Base-by-base conservation (phyloP, 345 rosid genomes). In the Zanthoxylum bungeanum region DNA sequence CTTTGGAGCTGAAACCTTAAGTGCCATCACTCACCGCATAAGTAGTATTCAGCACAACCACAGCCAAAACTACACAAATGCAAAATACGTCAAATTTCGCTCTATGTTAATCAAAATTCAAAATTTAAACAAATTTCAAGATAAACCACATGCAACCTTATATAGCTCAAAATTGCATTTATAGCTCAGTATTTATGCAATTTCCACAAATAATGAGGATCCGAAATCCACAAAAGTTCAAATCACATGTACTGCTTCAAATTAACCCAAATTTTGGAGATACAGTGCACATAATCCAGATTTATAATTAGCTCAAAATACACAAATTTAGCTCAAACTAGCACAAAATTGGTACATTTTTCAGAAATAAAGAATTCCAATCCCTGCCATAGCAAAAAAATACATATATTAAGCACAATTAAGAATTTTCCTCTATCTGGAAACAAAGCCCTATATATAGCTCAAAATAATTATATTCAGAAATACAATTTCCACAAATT, bases 21-120 rank as follows among this genome's bases (percentile, higher is more conserved):
- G 92, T 40, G 93, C 97, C 98, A 93, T 91, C 71, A 73, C 75
- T 86, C 84, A 77, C 28, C 63, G 36, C 81, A 82, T 78, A 58
- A 74, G 83, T 76, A 42, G 60, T 24, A 66, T 77, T 71, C 72
- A 62, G 53, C 53, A 30, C 44, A 69, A 40, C 25, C 64, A 49
- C 61, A 52, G 39, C 52, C 66, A 68, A 71, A 51, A 58, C 81
- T 77, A 44, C 72, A 71, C 27, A n/a, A 55, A n/a, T 40, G 11
- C 49, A 55, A 60, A 30, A 52, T 22, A 49, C 11, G n/a, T 21
- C 12, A 47, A n/a, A 68, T 0, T 69, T 55, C 73, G 53, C 66
- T 51, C 9, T 58, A 70, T 49, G 2, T 67, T 16, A 68, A 33
- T 51, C 40, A 69, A 77, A 56, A 62, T 25, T 51, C 40, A 69